Evolutionary conservation across 352 stramenopile genomes (phyloP).

Genomic region (Globisporangium nunn): DNA sequence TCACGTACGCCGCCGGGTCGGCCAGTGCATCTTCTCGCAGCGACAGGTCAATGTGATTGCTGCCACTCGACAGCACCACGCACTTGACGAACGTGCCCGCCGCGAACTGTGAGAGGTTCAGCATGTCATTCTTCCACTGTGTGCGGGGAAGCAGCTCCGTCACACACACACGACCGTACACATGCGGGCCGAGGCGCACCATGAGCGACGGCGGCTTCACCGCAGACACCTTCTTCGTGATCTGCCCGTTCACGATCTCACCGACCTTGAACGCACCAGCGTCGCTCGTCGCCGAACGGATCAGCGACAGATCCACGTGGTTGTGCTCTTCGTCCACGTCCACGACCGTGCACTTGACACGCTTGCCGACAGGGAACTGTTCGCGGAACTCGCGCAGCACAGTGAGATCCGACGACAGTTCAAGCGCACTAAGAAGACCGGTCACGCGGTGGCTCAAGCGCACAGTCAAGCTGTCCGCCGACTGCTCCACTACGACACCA

Average conservation of each 20-base stretch:
- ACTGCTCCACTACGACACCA: constrained; percentile 69
- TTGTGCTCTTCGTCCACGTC: constrained; percentile 69
- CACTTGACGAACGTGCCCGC: constrained; percentile 63
- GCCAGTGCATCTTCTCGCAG: constrained; percentile 55
- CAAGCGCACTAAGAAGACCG: constrained; percentile 49
- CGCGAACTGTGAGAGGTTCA: constrained; percentile 52
- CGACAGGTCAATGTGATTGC: constrained; percentile 65
- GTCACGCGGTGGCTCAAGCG: constrained; percentile 71
- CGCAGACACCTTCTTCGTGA: constrained; percentile 64
- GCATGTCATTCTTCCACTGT: constrained; percentile 70
- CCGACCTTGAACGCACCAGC: constrained; percentile 27
- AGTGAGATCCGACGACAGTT: constrained; percentile 59
- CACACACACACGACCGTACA: constrained; percentile 74
- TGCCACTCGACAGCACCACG: constrained; percentile 52
- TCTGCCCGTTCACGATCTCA: constrained; percentile 54
- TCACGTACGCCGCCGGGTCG: constrained; percentile 47
- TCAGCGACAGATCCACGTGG: constrained; percentile 61
- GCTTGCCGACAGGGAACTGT: constrained; percentile 74
- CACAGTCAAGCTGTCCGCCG: constrained; percentile 43
- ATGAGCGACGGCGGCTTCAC: constrained; percentile 80
- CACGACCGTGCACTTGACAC: constrained; percentile 57
- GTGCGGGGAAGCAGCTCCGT: constrained; percentile 56
- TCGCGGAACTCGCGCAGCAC: constrained; percentile 52
- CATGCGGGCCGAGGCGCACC: constrained; percentile 72
- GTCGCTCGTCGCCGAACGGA: constrained; percentile 29